Percentiles rank a stretch among this genome's conserved stretches.
Conservation (phyloP, 208 protist species). For the Leishmania arabica region DNA sequence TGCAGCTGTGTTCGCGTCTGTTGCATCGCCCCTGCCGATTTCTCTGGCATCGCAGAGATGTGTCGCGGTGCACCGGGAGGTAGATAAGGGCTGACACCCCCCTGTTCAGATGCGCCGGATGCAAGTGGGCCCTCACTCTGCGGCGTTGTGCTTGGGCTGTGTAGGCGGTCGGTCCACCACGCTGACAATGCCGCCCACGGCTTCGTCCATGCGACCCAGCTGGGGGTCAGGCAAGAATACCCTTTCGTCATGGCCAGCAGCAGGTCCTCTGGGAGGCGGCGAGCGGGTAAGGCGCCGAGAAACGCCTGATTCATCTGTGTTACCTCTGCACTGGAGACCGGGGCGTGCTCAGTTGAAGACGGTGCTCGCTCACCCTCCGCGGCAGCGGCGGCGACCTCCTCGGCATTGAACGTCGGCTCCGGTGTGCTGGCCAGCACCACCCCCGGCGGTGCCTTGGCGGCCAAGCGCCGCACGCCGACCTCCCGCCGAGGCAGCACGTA, state of each 20-base stretch:
- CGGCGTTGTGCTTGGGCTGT: not conserved
- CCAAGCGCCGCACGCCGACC: conserved; percentile 40
- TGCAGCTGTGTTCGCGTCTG: conserved; percentile 23
- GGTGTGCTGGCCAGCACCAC: conserved; percentile 13
- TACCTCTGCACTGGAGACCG: not conserved
- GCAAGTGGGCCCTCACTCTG: not conserved
- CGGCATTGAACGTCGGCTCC: conserved; percentile 4
- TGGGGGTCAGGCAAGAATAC: conserved; percentile 64
- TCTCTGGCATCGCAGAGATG: conserved; percentile 11
- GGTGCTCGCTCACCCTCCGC: not conserved
- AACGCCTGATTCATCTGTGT: conserved; percentile 6
- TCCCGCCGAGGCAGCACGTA: conserved; percentile 57
- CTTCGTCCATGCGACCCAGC: conserved; percentile 81
- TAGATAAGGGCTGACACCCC: not conserved
- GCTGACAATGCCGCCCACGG: conserved; percentile 67
- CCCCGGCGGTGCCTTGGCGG: conserved; percentile 15
- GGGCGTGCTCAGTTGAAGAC: not conserved
- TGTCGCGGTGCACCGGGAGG: not conserved
- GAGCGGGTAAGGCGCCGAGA: conserved; percentile 1
- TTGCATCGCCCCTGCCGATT: conserved; percentile 18
- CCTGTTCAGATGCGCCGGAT: not conserved
- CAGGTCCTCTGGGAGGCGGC: conserved; percentile 42
- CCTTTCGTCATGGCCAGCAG: conserved; percentile 44
- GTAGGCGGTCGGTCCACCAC: conserved; percentile 33
- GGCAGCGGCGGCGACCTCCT: not conserved